These are phyloP conservation scores for Limtongia smithiae DNA, from an alignment of 805 yeast species.

Conservation along the genomic window DNA sequence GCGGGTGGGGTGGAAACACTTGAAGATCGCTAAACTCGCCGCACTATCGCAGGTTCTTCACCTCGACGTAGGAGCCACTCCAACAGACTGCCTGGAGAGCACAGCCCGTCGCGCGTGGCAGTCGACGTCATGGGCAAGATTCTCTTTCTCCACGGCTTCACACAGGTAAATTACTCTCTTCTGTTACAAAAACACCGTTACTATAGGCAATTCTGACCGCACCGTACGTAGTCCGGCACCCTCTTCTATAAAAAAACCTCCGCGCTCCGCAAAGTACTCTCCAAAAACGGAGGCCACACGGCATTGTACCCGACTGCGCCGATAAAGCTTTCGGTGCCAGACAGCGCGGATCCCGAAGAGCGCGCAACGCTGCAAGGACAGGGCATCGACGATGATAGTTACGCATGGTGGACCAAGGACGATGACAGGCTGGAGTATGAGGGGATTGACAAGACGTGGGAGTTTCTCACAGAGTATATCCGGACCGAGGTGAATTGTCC, in stretches of 20 bases:
- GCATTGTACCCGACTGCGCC: conserved; percentile 83
- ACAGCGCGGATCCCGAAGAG: conserved; percentile 53
- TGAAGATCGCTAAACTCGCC: no score
- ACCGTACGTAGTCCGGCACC: conserved; percentile 55
- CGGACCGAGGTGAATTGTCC: conserved; percentile 45
- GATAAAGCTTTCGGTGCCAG: conserved; percentile 66
- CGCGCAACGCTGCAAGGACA: conserved; percentile 48
- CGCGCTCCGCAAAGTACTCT: conserved; percentile 73
- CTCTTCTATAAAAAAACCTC: conserved; percentile 85
- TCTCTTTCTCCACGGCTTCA: conserved; percentile 87
- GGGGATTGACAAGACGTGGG: conserved; percentile 45
- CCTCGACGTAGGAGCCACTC: no score
- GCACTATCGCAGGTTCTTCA: no score
- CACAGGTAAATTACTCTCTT: conserved; percentile 29
- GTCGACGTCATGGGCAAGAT: conserved; percentile 42
- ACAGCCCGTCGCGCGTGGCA: background rate
- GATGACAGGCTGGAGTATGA: conserved; percentile 36
- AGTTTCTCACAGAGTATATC: conserved; percentile 52
- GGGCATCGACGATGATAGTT: conserved; percentile 40
- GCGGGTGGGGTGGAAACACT: no score
- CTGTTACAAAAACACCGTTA: background rate
- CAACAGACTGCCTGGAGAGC: background rate
- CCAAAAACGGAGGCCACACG: conserved; percentile 56
- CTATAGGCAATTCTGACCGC: background rate
- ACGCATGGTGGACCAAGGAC: conserved; percentile 38